Evolutionary conservation across 306 rosid genomes (phyloP), one percentile per base, ranked within the genome.

Genomic region (Senna tora): DNA sequence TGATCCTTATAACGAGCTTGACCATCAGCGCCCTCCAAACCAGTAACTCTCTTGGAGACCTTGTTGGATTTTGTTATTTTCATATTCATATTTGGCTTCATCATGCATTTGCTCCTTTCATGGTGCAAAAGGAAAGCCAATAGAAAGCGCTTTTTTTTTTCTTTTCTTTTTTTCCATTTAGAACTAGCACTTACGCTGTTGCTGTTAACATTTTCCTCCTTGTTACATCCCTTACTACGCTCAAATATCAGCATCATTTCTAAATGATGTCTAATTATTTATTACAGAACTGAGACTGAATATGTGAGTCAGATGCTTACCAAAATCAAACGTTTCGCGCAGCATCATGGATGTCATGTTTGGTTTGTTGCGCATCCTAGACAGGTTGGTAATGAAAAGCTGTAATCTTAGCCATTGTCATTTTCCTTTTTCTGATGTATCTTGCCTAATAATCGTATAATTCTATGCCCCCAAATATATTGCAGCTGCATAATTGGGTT

Each of bases 331-430:
- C 84, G 98, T 81, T 94, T 94, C 77, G 97, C 98, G 56, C 98
- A 91, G 53, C 90, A 89, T 87, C 96, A 89, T 49, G 84, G 92
- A 56, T 89, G 98, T 81, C 98, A 89, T 85, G 98, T 94, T 79
- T 94, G 96, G 98, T 94, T 94, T 77, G 98, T 94, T 30, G 98
- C 97, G 63, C 98, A 94, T 82, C 98, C 96, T 45, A 80, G 87
- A 67, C 98, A 94, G 98, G 98, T 94, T 75, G 43, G 84, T 65
- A 58, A 4, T 60, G 34, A 32, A 49, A 34, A 25, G 25, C 61
- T 49, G 2, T 43, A 19, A 22, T 60, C 51, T 69, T 7, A 64
- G 65, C 42, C 34, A 2, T 54, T 22, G 25, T 63, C 65, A 2
- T 69, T 73, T 34, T 16, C 57, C 53, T 14, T 19, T 75, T 45